Evolutionary conservation across 805 yeast genomes (phyloP).

Genomic region (Maudiozyma turicensis): DNA sequence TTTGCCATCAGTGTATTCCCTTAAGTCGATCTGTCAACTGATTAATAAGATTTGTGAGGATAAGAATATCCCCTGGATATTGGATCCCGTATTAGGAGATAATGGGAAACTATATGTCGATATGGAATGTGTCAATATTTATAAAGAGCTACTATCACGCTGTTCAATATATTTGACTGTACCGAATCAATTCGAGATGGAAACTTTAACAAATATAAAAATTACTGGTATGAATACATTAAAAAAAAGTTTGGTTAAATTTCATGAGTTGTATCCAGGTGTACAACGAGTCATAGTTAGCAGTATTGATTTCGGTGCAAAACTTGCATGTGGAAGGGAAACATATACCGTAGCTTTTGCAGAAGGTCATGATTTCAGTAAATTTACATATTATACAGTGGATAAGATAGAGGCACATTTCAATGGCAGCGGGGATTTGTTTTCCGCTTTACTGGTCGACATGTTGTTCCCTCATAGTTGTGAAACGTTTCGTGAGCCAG

Average conservation of each 20-base stretch:
- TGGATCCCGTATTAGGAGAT: slow-evolving; percentile 93
- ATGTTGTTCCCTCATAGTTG: slow-evolving; percentile 27
- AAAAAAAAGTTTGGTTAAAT: slow-evolving; percentile 31
- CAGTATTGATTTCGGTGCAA: slow-evolving; percentile 32
- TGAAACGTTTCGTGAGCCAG: neutral
- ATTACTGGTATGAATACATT: slow-evolving; percentile 34
- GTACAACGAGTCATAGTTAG: slow-evolving; percentile 51
- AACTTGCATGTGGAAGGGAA: neutral
- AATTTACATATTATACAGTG: slow-evolving; percentile 1
- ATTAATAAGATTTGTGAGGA: slow-evolving; percentile 26
- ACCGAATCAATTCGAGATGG: slow-evolving; percentile 72
- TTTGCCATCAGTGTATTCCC: slow-evolving; percentile 50
- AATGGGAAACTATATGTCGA: slow-evolving; percentile 74
- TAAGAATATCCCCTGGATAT: slow-evolving; percentile 40
- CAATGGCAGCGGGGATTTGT: slow-evolving; percentile 69
- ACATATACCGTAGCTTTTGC: slow-evolving; percentile 5
- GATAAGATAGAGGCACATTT: slow-evolving; percentile 46
- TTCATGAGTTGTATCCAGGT: slow-evolving; percentile 35
- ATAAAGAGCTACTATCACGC: slow-evolving; percentile 36
- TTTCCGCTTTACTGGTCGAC: slow-evolving; percentile 52
- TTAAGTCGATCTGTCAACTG: slow-evolving; percentile 40
- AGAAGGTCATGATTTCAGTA: neutral
- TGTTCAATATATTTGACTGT: slow-evolving; percentile 44
- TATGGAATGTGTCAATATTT: slow-evolving; percentile 42
- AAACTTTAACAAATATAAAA: slow-evolving; percentile 40